Conservation (phyloP, 805 yeast species). For the Ogataea haglerorum region DNA sequence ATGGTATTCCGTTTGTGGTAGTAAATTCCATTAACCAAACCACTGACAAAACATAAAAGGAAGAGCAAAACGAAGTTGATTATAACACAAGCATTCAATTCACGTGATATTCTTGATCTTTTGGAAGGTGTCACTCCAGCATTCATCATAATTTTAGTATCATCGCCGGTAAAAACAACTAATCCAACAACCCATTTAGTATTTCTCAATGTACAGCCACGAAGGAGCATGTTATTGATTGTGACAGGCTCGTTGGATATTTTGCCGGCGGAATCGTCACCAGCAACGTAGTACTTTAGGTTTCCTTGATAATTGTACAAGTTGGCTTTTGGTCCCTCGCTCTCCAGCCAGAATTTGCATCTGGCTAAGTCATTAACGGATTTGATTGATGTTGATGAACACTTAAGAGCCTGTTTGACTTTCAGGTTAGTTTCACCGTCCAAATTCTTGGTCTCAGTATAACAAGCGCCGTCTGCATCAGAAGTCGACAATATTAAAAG, state of each 20-base stretch:
- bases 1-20: conserved; percentile 48
- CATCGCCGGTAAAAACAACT: conserved; percentile 73
- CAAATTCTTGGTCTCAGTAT: conserved; percentile 75
- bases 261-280: conserved; percentile 34
- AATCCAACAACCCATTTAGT: conserved; percentile 82
- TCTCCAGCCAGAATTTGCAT: conserved; percentile 64
- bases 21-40: conserved; percentile 66
- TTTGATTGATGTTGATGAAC: conserved; percentile 38
- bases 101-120: conserved; percentile 68
- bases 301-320: conserved; percentile 76
- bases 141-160: conserved; percentile 78
- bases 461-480: conserved; percentile 64
- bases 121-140: conserved; percentile 79
- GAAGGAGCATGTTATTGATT: conserved; percentile 62
- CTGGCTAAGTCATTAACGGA: conserved; percentile 46
- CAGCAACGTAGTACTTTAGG: conserved; percentile 42
- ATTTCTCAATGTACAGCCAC: conserved; percentile 78
- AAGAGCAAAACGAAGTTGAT: conserved; percentile 65
- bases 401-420: conserved; percentile 69
- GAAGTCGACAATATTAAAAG: conserved; percentile 63
- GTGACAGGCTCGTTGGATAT: conserved; percentile 59
- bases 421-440: conserved; percentile 82
- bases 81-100: conserved; percentile 65
- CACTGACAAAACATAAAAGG: conserved; percentile 64
- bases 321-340: conserved; percentile 82